phyloP scores from a whole-genome alignment of 257 asterid genomes.

The Solanum paucissectum region DNA sequence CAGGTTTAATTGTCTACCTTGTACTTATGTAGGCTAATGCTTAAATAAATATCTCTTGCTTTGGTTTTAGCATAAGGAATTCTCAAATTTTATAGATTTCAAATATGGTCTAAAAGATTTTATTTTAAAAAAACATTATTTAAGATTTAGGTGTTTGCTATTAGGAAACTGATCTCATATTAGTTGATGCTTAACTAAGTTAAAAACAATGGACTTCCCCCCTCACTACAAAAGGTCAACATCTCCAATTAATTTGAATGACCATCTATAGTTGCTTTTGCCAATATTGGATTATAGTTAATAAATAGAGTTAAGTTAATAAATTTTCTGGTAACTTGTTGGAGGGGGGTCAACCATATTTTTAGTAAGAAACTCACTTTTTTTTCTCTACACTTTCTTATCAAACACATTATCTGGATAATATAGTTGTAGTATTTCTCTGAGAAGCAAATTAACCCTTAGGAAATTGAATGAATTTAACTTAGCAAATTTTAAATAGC shows the following conservation, averaged over 20 bases:
- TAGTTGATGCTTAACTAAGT: too few species aligned
- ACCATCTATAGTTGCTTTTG: too few species aligned
- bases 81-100: not conserved
- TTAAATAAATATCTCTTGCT: not conserved
- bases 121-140: not conserved
- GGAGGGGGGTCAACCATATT: not conserved
- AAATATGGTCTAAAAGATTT: not conserved
- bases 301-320: too few species aligned
- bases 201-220: too few species aligned
- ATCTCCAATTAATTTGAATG: too few species aligned
- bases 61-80: not conserved
- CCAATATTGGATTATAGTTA: too few species aligned
- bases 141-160: too few species aligned
- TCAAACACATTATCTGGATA: not conserved
- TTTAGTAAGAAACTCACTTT: too few species aligned
- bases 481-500: not conserved
- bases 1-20: not conserved
- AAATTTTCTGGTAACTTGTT: too few species aligned
- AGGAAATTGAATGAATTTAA: too few species aligned
- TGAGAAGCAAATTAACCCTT: not conserved
- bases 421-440: not conserved
- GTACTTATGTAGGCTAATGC: not conserved
- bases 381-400: not conserved
- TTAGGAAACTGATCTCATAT: too few species aligned
- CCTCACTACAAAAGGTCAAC: too few species aligned